These are phyloP conservation scores for Cynanchum wilfordii DNA, from an alignment of 257 asterid species.

Conservation along the genomic window DNA sequence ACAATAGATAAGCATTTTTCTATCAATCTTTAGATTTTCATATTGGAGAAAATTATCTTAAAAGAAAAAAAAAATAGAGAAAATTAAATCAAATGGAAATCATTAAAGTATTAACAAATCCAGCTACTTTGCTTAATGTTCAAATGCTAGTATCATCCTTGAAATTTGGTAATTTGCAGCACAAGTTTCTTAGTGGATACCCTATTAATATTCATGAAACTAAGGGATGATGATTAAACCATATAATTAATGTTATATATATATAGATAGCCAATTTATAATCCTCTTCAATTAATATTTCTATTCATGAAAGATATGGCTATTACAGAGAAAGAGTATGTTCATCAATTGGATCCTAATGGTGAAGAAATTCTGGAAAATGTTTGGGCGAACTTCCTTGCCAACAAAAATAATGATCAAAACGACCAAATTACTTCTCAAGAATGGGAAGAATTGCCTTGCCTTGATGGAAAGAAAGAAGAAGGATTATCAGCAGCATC, in stretches of 20 bases:
- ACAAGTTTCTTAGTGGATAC: slow-evolving; percentile 36
- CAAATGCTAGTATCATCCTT: slow-evolving; percentile 43
- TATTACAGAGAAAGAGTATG: slow-evolving; percentile 8
- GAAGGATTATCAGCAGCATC: too few species aligned
- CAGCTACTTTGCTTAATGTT: slow-evolving; percentile 22
- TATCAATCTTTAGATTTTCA: neutral
- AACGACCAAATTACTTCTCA: neutral
- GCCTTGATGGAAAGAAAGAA: slow-evolving; percentile 29
- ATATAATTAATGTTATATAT: neutral
- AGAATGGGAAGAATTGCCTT: slow-evolving; percentile 40
- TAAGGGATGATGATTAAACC: too few species aligned
- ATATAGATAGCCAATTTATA: neutral
- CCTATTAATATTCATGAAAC: slow-evolving; percentile 6
- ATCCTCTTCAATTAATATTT: too few species aligned
- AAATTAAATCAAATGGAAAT: neutral
- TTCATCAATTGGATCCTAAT: slow-evolving; percentile 13
- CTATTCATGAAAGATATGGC: slow-evolving; percentile 15
- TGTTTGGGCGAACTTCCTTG: slow-evolving; percentile 66
- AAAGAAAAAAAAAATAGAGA: too few species aligned
- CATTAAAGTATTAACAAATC: slow-evolving; percentile 12
- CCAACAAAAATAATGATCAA: slow-evolving; percentile 7
- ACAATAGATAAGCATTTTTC: too few species aligned
- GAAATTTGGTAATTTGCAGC: slow-evolving; percentile 41
- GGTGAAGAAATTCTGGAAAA: slow-evolving; percentile 42
- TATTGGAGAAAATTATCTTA: too few species aligned